These are phyloP conservation scores for Knufia fluminis DNA, from an alignment of 2,329 filamentous ascomycete genomes.

Conservation along the genomic window DNA sequence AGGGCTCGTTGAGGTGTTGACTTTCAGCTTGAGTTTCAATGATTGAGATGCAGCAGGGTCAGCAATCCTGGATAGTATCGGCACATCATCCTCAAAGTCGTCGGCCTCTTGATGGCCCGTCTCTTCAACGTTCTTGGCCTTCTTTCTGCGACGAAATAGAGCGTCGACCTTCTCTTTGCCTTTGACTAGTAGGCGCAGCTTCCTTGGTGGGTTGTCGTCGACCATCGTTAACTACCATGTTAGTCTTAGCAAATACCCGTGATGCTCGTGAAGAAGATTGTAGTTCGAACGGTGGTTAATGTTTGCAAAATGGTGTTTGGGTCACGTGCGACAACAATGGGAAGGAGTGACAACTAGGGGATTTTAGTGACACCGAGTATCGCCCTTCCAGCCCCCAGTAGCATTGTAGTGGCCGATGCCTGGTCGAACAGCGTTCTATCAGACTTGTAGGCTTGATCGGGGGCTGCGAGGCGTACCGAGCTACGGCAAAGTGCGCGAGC, in stretches of 20 bases:
- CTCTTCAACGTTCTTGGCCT: neutral
- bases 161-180: slow-evolving; percentile 17
- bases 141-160: slow-evolving; percentile 11
- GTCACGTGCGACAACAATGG: neutral
- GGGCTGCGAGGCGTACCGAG: too few relatives aligned
- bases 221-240: too few relatives aligned
- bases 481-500: too few relatives aligned
- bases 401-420: too few relatives aligned
- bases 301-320: neutral
- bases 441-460: too few relatives aligned
- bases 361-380: neutral
- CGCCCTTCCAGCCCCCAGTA: too few relatives aligned
- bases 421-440: too few relatives aligned
- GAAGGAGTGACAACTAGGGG: neutral
- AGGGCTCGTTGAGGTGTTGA: neutral
- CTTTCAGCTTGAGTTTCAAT: neutral
- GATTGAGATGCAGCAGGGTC: neutral
- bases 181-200: slow-evolving; percentile 19
- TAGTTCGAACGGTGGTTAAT: too few relatives aligned
- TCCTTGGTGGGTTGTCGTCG: slow-evolving; percentile 16
- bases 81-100: slow-evolving; percentile 2
- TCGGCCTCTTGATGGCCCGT: neutral
- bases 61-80: slow-evolving; percentile 3
- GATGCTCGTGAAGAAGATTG: too few relatives aligned
- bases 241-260: too few relatives aligned